Base-by-base conservation (phyloP, 2,329 filamentous ascomycete genomes). In the Podosphaera xanthii region DNA sequence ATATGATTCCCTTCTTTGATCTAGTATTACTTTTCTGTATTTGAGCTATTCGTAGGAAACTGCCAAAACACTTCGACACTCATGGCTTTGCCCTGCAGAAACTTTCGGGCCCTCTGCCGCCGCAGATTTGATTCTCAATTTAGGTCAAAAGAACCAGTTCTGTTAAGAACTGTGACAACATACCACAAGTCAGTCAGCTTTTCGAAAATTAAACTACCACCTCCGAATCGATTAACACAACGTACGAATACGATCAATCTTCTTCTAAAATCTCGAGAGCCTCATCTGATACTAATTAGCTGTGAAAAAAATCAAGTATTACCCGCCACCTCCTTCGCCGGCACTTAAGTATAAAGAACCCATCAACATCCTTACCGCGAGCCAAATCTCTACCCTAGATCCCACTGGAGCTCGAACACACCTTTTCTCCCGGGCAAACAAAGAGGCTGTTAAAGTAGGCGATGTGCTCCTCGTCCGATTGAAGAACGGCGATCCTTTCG, bases 381-480 rank as follows among this genome's bases (percentile, higher is more conserved):
- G 79, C 59, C 87, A 94, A 73, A 77, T 94, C 67, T 69, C 77
- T 48, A 71, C 77, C 49, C 85, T 96, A 67, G 92, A 98, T 72
- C 88, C 89, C 3, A 88, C 83, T 0, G 89, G 89, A 57, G 83
- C 85, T 58, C 86, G 91, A 62, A 84, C 83, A 50, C 80, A 81
- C 38, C 82, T 98, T 60, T 96, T 98, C 75, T 80, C 82, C 64
- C 80, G 79, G 65, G 72, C 77, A 58, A 94, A 91, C 72, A 78
- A 79, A 38, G 88, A 96, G 70, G 80, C 82, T 66, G 88, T 84
- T 59, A 84, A 85, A 67, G 80, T 86, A 1, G 92, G 92, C 67
- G 92, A 98, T 72, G 87, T 98, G 63, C 77, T 98, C 42, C 87
- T 94, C 66, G 87, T 96, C 55, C 87, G 87, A 49, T 84, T 87